Evolutionary conservation across 2,329 filamentous ascomycete species (phyloP).

Genomic region (Pseudocercospora crystallina): DNA sequence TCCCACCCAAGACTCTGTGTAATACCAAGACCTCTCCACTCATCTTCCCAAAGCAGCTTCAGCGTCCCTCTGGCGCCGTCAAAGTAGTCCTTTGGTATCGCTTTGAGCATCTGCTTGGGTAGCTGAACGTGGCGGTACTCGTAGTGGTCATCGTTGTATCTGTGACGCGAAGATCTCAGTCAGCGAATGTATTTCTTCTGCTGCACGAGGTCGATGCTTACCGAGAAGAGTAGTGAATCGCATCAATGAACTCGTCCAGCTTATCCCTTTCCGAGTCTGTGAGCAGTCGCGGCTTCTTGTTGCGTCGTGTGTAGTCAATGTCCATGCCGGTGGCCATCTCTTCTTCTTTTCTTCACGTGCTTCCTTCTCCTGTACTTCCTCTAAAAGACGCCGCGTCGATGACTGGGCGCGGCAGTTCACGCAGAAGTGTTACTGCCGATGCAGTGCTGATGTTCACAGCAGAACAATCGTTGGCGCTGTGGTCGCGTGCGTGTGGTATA

Average conservation of each 20-base stretch:
- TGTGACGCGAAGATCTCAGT: slow-evolving; percentile 39
- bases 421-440: neutral
- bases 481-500: neutral
- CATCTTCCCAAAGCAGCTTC: slow-evolving; percentile 96
- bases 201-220: slow-evolving; percentile 44
- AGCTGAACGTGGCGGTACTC: slow-evolving; percentile 98
- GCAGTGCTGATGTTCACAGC: neutral
- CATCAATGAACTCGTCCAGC: slow-evolving; percentile 87
- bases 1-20: slow-evolving; percentile 99
- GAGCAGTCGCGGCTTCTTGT: slow-evolving; percentile 78
- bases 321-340: slow-evolving; percentile 43
- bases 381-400: no score
- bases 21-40: slow-evolving; percentile 95
- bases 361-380: neutral
- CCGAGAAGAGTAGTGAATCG: slow-evolving; percentile 94
- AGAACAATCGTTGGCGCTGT: neutral
- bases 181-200: neutral
- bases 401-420: neutral
- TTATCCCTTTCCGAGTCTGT: slow-evolving; percentile 77
- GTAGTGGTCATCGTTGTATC: slow-evolving; percentile 88
- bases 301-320: slow-evolving; percentile 82
- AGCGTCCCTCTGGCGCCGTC: slow-evolving; percentile 85
- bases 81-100: slow-evolving; percentile 92
- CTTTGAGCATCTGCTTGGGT: slow-evolving; percentile 97
- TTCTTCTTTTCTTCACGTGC: neutral